Evolutionary conservation across 352 stramenopile genomes (phyloP).

Genomic region (Ophiocytium majus): DNA sequence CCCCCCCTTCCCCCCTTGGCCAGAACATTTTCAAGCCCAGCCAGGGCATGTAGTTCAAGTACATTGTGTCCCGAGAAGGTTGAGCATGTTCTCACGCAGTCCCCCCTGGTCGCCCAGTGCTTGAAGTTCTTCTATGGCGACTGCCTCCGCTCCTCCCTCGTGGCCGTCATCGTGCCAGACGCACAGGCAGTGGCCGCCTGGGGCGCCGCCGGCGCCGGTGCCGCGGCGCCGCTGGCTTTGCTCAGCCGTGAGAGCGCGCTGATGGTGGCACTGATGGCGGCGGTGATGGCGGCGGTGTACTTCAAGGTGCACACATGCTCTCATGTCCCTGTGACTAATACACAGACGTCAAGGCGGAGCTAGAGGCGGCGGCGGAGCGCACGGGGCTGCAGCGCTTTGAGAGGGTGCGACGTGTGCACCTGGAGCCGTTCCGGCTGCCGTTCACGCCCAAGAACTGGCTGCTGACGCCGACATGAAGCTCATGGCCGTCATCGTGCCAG

Average conservation of each 20-base stretch:
- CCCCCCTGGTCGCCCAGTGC: constrained; percentile 83
- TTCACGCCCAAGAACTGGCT: too few relatives aligned
- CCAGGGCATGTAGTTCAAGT: constrained; percentile 91
- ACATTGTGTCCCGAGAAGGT: constrained; percentile 96
- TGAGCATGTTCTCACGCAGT: constrained; percentile 87
- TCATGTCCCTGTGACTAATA: constrained; percentile 29
- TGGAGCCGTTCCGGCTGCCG: too few relatives aligned
- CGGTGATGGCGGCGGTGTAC: constrained; percentile 10
- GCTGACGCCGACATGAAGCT: too few relatives aligned
- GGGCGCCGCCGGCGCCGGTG: constrained; percentile 62
- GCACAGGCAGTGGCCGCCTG: constrained; percentile 75
- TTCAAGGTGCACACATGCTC: constrained; percentile 37
- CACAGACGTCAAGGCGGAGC: constrained; percentile 37
- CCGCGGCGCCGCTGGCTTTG: too few relatives aligned
- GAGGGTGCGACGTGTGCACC: too few relatives aligned
- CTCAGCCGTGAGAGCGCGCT: too few relatives aligned
- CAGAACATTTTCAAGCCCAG: constrained; percentile 88
- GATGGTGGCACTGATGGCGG: too few relatives aligned
- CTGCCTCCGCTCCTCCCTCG: constrained; percentile 84
- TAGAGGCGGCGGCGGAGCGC: constrained; percentile 30
- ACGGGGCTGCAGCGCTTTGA: too few relatives aligned
- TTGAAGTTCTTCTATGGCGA: constrained; percentile 94
- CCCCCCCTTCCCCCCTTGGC: constrained; percentile 2
- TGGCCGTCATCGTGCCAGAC: constrained; percentile 90
- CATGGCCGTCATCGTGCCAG: constrained; percentile 88